Conservation (phyloP, 805 yeast genomes). For the Saccharomycopsis sp. region DNA sequence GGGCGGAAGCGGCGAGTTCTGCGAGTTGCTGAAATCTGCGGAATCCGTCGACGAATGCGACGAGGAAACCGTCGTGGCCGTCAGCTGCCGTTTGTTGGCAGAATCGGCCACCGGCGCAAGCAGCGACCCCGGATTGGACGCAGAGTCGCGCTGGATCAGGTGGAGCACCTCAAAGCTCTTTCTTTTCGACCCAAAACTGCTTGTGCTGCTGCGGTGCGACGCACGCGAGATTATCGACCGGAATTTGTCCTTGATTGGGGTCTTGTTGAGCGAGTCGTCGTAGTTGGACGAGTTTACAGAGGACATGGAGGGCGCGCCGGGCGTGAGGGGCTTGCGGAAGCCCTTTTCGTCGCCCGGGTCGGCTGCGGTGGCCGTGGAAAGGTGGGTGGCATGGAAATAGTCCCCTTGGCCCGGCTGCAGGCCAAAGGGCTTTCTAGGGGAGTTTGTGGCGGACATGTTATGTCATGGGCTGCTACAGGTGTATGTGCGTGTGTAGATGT, state of each 20-base stretch:
- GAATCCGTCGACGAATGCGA: background rate
- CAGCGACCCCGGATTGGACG: background rate
- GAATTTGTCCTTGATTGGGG: conserved; percentile 18
- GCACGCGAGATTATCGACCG: conserved; percentile 19
- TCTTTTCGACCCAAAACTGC: conserved; percentile 4
- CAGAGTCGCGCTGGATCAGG: background rate
- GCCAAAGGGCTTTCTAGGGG: background rate
- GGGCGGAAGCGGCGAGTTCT: conserved; percentile 17
- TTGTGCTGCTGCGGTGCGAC: conserved; percentile 13
- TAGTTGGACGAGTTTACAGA: background rate
- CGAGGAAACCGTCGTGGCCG: background rate
- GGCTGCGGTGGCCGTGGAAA: background rate
- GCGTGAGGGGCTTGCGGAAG: background rate
- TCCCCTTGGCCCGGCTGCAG: background rate
- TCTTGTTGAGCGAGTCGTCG: conserved; percentile 1
- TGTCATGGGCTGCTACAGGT: too few relatives aligned
- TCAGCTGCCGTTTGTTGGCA: background rate
- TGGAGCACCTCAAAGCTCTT: conserved; percentile 17
- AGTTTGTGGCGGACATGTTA: background rate
- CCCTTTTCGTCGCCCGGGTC: background rate
- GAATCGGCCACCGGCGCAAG: background rate
- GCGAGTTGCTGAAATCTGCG: background rate
- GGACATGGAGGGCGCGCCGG: background rate
- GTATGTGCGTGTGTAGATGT: too few relatives aligned
- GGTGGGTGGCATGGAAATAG: background rate